phyloP scores from a whole-genome alignment of 2,329 filamentous ascomycete species.

The Kalmusia sp. region DNA sequence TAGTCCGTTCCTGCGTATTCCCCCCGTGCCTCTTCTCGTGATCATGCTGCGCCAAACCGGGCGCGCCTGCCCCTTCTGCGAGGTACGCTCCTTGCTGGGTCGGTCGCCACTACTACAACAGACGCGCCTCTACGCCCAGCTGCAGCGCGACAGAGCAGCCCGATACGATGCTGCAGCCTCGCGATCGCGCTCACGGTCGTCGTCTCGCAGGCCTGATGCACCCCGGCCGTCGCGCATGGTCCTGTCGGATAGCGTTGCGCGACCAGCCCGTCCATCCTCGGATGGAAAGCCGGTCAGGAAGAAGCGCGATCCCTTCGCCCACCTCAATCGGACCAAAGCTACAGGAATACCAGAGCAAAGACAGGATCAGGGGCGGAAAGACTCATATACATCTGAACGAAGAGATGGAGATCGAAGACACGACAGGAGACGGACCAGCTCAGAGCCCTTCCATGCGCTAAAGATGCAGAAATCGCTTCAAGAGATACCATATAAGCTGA shows the following conservation, averaged over 20 bases:
- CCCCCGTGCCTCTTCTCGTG: not conserved
- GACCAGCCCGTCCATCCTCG: constrained; percentile 17
- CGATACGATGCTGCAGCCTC: constrained; percentile 13
- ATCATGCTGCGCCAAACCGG: constrained; percentile 39
- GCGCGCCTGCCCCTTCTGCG: constrained; percentile 53
- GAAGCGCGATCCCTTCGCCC: constrained; percentile 39
- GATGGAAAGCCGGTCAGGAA: constrained; percentile 29
- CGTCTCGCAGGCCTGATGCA: constrained; percentile 35
- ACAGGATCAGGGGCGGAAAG: constrained; percentile 8
- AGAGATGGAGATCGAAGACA: constrained; percentile 15
- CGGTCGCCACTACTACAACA: constrained; percentile 32
- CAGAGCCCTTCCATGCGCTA: constrained; percentile 75
- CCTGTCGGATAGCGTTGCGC: constrained; percentile 51
- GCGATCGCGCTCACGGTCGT: constrained; percentile 14
- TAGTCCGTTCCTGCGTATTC: not conserved
- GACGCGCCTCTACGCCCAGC: constrained; percentile 45
- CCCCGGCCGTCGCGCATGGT: constrained; percentile 58
- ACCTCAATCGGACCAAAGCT: constrained; percentile 42
- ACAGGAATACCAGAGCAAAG: constrained; percentile 30
- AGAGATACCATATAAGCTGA: constrained; percentile 76
- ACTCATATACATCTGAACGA: not conserved
- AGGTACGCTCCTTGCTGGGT: constrained; percentile 38
- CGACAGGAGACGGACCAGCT: constrained; percentile 40
- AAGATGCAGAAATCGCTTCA: constrained; percentile 90
- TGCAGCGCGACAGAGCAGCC: constrained; percentile 27